These are phyloP conservation scores for Amaranthus hypochondriacus DNA, from an alignment of 148 eudicot species.

Conservation along the genomic window DNA sequence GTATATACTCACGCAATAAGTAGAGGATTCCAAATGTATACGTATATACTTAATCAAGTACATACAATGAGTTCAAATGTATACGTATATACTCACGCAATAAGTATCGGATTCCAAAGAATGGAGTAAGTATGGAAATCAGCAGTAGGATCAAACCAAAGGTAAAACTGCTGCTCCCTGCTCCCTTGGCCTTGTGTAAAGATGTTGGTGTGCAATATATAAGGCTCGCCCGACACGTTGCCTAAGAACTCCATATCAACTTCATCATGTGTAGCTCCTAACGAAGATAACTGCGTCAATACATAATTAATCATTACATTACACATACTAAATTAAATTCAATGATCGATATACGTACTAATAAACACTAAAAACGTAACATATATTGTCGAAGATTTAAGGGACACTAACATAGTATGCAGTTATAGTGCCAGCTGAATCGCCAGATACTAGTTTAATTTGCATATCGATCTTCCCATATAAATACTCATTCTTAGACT, in stretches of 20 bases:
- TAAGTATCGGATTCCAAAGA: conserved; percentile 27
- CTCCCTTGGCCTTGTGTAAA: conserved; percentile 29
- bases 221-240: conserved; percentile 23
- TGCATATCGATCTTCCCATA: conserved; percentile 20
- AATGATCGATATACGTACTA: too few species aligned
- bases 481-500: conserved; percentile 16
- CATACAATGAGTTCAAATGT: neutral
- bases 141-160: conserved; percentile 31
- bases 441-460: conserved; percentile 22
- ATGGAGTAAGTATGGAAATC: conserved; percentile 28
- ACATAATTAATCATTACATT: neutral
- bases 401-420: conserved; percentile 14
- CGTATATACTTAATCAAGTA: neutral
- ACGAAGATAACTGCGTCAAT: conserved; percentile 23
- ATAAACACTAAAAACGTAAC: too few species aligned
- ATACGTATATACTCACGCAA: conserved; percentile 13
- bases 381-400: neutral
- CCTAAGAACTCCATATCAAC: conserved; percentile 32
- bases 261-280: conserved; percentile 30
- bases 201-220: conserved; percentile 27
- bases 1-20: conserved; percentile 17
- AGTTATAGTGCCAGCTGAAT: conserved; percentile 22
- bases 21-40: conserved; percentile 25
- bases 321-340: neutral
- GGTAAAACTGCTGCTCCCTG: conserved; percentile 28